These are phyloP conservation scores for Mediolabrus comicus DNA, from an alignment of 108 stramenopile species.

Conservation along the genomic window DNA sequence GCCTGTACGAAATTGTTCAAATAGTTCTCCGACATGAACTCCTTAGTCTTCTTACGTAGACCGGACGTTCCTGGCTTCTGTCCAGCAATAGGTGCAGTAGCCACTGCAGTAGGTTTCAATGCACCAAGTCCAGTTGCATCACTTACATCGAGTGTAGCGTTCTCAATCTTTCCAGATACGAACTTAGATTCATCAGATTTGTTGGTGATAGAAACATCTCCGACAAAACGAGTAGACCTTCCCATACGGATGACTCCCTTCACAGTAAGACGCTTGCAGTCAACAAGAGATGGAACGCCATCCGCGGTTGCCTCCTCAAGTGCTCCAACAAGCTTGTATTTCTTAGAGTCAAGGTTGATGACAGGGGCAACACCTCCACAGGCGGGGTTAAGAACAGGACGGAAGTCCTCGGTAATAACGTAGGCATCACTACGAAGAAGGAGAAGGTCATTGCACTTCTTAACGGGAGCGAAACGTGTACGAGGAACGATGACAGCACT, in stretches of 20 bases:
- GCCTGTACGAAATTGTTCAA: slow-evolving; percentile 99
- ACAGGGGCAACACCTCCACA: slow-evolving; percentile 85
- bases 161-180: slow-evolving; percentile 79
- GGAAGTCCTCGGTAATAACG: slow-evolving; percentile 78
- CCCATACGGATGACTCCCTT: slow-evolving; percentile 89
- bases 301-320: slow-evolving; percentile 88
- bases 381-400: slow-evolving; percentile 88
- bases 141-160: slow-evolving; percentile 88
- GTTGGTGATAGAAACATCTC: slow-evolving; percentile 86
- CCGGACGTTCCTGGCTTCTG: slow-evolving; percentile 99
- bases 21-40: slow-evolving; percentile 93
- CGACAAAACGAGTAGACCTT: slow-evolving; percentile 86
- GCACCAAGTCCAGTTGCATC: slow-evolving; percentile 83
- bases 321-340: slow-evolving; percentile 93
- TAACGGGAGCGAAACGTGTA: slow-evolving; percentile 98
- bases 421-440: slow-evolving; percentile 97
- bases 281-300: slow-evolving; percentile 92
- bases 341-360: slow-evolving; percentile 91
- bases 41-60: slow-evolving; percentile 98
- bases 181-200: slow-evolving; percentile 89
- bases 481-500: slow-evolving; percentile 94
- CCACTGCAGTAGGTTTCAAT: slow-evolving; percentile 74
- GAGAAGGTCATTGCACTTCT: slow-evolving; percentile 98
- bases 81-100: slow-evolving; percentile 91
- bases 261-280: slow-evolving; percentile 86